Evolutionary conservation across 345 rosid species (phyloP), one percentile per base, ranked within the genome.

Genomic region (Salix dunnii): DNA sequence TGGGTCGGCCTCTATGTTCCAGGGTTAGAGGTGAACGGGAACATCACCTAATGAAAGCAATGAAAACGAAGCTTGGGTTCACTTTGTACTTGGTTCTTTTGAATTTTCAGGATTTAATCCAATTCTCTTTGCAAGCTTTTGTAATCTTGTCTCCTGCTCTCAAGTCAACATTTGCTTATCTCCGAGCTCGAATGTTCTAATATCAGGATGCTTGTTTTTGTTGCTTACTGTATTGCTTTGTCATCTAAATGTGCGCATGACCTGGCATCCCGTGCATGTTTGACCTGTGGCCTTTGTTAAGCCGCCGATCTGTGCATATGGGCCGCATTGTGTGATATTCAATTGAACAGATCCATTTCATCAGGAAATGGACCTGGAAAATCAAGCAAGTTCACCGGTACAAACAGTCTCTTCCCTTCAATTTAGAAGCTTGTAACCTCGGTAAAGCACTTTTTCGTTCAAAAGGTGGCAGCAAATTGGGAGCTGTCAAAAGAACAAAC

Each of bases 1-100:
- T 1, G 82, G 77, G 13, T n/a, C 68, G 1, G 68, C 76, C 70
- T 65, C 10, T 4, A 14, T 70, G 71, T 62, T 71, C 77, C 46
- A 72, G 5, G 14, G 14, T n/a, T 43, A n/a, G 31, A 60, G 38
- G 18, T 71, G 70, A 27, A 43, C 38, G 8, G 13, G 33, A 27
- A 31, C 38, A 27, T 6, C 49, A 58, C 66, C 28, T 1, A 23
- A 35, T 10, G 55, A 23, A 46, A 60, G 38, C 43, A 33, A 23
- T 36, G 28, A 30, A 20, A 30, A 35, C 36, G 28, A 68, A 76
- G 60, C 38, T 17, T 67, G 10, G 2, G 36, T 6, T 23, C 35
- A 20, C 4, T 61, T 12, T 55, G 18, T 51, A 2, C 1, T 8
- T 4, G 36, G 3, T 61, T 60, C 20, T 21, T 58, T 27, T 69